These are phyloP conservation scores for Hypholoma sublateritium DNA, from an alignment of 768 basidiomycete species.

Conservation along the genomic window DNA sequence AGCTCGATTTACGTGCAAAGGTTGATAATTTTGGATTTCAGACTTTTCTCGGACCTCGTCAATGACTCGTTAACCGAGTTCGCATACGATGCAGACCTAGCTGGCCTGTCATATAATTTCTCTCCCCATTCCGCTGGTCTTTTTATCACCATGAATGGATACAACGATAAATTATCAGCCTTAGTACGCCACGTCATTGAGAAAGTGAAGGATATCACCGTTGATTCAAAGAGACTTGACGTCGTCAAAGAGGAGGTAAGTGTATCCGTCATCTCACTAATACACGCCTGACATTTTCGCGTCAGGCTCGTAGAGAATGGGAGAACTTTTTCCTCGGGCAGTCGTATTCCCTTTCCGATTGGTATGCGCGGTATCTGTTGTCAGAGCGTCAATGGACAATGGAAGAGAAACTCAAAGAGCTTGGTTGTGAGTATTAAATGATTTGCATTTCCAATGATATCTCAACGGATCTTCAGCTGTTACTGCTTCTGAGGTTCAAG, in stretches of 20 bases:
- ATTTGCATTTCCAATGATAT: background rate
- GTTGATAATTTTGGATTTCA: conserved; percentile 22
- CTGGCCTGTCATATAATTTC: conserved; percentile 79
- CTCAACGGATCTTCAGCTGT: conserved; percentile 49
- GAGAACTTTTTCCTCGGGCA: conserved; percentile 87
- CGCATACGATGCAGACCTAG: conserved; percentile 89
- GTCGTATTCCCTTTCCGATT: conserved; percentile 77
- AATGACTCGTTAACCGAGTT: conserved; percentile 89
- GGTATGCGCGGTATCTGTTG: conserved; percentile 70
- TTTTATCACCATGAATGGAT: conserved; percentile 71
- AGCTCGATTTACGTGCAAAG: background rate
- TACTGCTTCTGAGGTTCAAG: conserved; percentile 67
- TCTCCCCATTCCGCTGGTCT: conserved; percentile 64
- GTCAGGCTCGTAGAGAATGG: conserved; percentile 73
- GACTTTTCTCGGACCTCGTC: conserved; percentile 82
- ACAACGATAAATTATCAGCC: conserved; percentile 87
- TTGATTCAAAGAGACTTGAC: conserved; percentile 70
- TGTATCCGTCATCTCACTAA: background rate
- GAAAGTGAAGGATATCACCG: conserved; percentile 59
- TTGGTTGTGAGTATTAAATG: conserved; percentile 57
- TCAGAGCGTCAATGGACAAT: conserved; percentile 74
- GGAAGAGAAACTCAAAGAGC: conserved; percentile 71
- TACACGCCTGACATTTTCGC: conserved; percentile 1
- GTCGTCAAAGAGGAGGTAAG: conserved; percentile 85
- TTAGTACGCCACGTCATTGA: conserved; percentile 73